phyloP scores from a whole-genome alignment of 1,284 basidiomycete genomes.

The Tremellales sp. region DNA sequence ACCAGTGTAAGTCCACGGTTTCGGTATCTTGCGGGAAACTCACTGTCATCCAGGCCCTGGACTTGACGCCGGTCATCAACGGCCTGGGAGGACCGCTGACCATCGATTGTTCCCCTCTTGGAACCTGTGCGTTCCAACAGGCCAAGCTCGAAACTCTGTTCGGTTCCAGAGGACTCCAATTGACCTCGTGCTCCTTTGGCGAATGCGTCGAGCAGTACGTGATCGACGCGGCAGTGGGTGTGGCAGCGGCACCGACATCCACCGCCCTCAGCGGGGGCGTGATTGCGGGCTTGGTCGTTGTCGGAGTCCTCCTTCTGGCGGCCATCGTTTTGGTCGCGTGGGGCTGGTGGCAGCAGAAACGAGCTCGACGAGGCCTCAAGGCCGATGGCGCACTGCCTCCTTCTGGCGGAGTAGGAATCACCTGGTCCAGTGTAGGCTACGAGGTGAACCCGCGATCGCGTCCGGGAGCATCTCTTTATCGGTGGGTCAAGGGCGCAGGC shows the following conservation, averaged over 20 bases:
- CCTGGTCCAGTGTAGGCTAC: slow-evolving; percentile 70
- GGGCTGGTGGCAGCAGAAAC: slow-evolving; percentile 61
- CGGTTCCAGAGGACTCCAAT: slow-evolving; percentile 63
- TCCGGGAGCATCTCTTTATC: slow-evolving; percentile 6
- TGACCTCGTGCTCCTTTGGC: slow-evolving; percentile 71
- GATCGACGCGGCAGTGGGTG: slow-evolving; percentile 56
- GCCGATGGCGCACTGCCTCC: slow-evolving; percentile 38
- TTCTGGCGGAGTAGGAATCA: slow-evolving; percentile 57
- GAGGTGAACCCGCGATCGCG: slow-evolving; percentile 21
- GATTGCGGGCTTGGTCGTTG: slow-evolving; percentile 78
- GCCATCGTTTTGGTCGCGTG: slow-evolving; percentile 59
- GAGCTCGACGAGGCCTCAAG: slow-evolving; percentile 54
- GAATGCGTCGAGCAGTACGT: slow-evolving; percentile 79
- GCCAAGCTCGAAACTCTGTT: slow-evolving; percentile 62
- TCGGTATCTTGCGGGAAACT: background rate
- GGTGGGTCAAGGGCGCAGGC: slow-evolving; percentile 31
- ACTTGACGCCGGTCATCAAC: slow-evolving; percentile 58
- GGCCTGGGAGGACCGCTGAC: slow-evolving; percentile 45
- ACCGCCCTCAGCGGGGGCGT: slow-evolving; percentile 66
- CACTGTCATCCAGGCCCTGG: slow-evolving; percentile 10
- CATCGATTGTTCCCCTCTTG: slow-evolving; percentile 61
- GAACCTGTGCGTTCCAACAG: slow-evolving; percentile 73
- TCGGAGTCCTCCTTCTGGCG: slow-evolving; percentile 62
- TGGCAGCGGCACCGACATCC: slow-evolving; percentile 18
- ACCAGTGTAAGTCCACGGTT: slow-evolving; percentile 16